These are phyloP conservation scores for Cucumis variabilis DNA, from an alignment of 331 rosid genomes.

Conservation along the genomic window DNA sequence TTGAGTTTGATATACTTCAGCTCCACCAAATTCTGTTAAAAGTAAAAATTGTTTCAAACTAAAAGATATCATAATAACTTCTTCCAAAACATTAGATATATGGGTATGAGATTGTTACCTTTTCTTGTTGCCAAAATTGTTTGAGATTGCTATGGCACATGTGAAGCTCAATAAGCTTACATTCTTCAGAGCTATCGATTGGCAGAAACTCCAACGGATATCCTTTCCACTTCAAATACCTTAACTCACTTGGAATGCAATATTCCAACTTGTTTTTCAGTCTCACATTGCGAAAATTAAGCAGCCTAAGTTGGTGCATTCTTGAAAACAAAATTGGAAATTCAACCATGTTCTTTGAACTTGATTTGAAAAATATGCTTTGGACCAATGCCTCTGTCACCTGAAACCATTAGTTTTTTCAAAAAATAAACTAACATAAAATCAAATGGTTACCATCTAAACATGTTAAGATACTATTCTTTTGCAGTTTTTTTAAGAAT, in stretches of 20 bases:
- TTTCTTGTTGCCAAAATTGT: constrained; percentile 33
- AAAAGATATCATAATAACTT: too few species aligned
- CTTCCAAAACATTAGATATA: too few species aligned
- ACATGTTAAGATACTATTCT: too few species aligned
- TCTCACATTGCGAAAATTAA: constrained; percentile 15
- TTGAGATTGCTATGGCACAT: constrained; percentile 36
- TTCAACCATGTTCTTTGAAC: not conserved
- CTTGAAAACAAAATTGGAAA: constrained; percentile 14
- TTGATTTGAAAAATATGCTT: not conserved
- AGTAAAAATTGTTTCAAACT: not conserved
- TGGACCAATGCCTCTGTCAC: not conserved
- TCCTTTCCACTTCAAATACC: constrained; percentile 35
- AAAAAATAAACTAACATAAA: too few species aligned
- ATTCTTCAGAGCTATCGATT: not conserved
- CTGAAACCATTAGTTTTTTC: not conserved
- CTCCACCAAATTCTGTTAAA: not conserved
- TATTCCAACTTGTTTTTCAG: not conserved
- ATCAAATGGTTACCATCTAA: not conserved
- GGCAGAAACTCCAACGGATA: constrained; percentile 31
- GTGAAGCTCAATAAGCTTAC: constrained; percentile 30
- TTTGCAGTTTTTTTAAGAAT: too few species aligned
- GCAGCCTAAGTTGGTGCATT: constrained; percentile 35
- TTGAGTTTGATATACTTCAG: constrained; percentile 30
- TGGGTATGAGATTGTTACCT: constrained; percentile 23
- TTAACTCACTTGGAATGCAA: constrained; percentile 36